These are phyloP conservation scores for Colletotrichum sp. DNA, from an alignment of 2,329 filamentous ascomycete genomes.

Conservation along the genomic window DNA sequence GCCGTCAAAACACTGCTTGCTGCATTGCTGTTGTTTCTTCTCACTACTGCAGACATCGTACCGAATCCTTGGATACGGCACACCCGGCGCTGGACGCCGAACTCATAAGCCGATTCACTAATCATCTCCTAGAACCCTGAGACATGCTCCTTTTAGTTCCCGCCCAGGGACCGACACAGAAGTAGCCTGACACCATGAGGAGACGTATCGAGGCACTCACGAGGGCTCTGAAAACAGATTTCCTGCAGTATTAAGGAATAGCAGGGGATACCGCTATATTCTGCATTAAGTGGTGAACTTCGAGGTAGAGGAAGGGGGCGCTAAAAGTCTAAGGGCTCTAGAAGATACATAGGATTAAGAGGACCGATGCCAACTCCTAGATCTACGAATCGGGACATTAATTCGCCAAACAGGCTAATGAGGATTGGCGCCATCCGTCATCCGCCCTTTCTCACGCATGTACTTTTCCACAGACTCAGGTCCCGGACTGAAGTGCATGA, in stretches of 20 bases:
- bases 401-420: not conserved
- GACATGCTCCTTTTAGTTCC: not conserved
- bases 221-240: not conserved
- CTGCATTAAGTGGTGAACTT: not conserved
- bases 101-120: not conserved
- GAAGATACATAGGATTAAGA: not conserved
- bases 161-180: not conserved
- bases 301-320: not conserved
- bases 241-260: not conserved
- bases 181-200: not conserved
- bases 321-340: not conserved
- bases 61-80: not conserved
- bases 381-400: not conserved
- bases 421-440: not conserved
- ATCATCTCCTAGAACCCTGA: not conserved
- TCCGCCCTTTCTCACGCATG: not conserved
- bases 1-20: not conserved
- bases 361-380: not conserved
- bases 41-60: not conserved
- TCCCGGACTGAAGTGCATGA: slow-evolving; percentile 35
- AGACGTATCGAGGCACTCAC: not conserved
- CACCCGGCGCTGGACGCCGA: not conserved
- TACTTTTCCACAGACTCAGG: slow-evolving; percentile 26
- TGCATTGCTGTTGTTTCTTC: not conserved
- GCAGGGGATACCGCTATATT: not conserved